A percentile compares a stretch with the other conserved stretches of the same genome.
phyloP scores from a whole-genome alignment of 75 land plant genomes.

The Azolla pinnata region DNA sequence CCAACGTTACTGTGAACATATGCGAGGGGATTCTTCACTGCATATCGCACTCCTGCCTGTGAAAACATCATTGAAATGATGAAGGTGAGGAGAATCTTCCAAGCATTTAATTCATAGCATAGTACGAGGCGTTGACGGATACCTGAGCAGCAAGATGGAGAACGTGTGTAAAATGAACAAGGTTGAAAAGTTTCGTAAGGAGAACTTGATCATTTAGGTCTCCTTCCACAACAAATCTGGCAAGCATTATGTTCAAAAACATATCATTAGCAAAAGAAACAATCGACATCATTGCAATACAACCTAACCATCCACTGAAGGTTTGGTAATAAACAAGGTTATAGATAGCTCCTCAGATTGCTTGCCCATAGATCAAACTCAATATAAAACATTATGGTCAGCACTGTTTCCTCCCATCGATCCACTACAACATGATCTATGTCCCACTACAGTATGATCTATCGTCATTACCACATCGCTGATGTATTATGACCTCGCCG shows the following conservation, averaged over 20 bases:
- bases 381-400: too few species aligned
- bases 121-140: too few species aligned
- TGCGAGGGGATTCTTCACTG: conserved; percentile 19
- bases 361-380: too few species aligned
- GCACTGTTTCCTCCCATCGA: too few species aligned
- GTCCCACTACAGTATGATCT: too few species aligned
- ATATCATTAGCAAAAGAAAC: neutral
- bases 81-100: neutral
- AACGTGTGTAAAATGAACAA: conserved; percentile 30
- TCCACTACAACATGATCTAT: too few species aligned
- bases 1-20: conserved; percentile 29
- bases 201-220: conserved; percentile 30
- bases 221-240: conserved; percentile 25
- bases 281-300: neutral
- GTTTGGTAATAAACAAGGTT: too few species aligned
- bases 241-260: too few species aligned
- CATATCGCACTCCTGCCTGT: conserved; percentile 22
- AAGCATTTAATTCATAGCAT: too few species aligned
- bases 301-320: neutral
- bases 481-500: too few species aligned
- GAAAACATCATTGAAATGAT: neutral
- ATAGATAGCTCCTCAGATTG: too few species aligned
- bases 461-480: too few species aligned
- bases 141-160: conserved; percentile 36
- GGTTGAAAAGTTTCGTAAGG: conserved; percentile 23